Percentiles rank a stretch among this genome's conserved stretches.
phyloP scores from a whole-genome alignment of 1,139 yeast species.

The Saccharomycopsis phalli region DNA sequence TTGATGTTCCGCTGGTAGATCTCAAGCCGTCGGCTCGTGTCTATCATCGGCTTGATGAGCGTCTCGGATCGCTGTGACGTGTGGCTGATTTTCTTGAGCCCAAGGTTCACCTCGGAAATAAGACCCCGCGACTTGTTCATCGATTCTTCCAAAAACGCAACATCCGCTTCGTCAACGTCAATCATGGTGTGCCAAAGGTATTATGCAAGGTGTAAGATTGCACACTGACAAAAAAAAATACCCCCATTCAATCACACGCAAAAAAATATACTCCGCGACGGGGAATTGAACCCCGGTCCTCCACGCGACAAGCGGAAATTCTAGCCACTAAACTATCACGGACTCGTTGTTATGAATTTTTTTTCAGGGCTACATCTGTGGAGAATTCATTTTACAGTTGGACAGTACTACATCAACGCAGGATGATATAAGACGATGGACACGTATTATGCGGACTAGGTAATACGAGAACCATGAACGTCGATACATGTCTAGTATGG shows the following conservation, averaged over 20 bases:
- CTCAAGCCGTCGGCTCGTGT: constrained; percentile 50
- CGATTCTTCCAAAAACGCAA: constrained; percentile 72
- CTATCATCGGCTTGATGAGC: constrained; percentile 63
- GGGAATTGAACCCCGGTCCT: constrained; percentile 65
- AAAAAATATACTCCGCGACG: constrained; percentile 44
- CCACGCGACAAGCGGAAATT: constrained; percentile 28
- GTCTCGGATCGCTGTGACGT: constrained; percentile 56
- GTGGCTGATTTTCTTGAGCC: constrained; percentile 46
- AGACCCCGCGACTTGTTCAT: constrained; percentile 50
- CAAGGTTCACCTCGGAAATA: constrained; percentile 45
- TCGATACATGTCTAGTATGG: no score
- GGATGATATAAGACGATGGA: no score
- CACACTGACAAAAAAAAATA: no score
- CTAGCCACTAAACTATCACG: constrained; percentile 22
- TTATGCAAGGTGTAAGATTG: no score
- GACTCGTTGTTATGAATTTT: constrained; percentile 5
- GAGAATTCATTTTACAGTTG: no score
- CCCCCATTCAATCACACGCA: no score
- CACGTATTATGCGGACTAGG: no score
- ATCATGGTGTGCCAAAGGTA: constrained; percentile 23
- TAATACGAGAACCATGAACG: no score
- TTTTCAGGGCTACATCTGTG: no score
- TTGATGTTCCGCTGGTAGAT: constrained; percentile 52
- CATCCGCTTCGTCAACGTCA: constrained; percentile 78
- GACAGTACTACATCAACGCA: no score